Evolutionary conservation across 768 basidiomycete species (phyloP).

Genomic region (Calocybe gangraenosa): DNA sequence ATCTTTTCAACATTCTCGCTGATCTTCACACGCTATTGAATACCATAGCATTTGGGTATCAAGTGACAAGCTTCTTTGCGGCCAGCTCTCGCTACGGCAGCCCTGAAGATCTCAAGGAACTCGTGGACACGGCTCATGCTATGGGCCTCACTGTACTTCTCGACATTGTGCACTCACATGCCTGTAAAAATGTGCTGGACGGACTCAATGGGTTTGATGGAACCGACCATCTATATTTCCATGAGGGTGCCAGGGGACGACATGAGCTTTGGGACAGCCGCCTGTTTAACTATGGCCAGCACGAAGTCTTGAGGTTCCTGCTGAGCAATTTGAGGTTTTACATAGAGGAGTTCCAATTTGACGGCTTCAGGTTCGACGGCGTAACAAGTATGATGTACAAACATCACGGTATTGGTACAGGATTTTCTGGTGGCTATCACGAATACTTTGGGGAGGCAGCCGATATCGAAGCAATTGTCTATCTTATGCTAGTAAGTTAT

Average conservation of each 20-base stretch:
- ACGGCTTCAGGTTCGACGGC: conserved; percentile 98
- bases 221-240: conserved; percentile 97
- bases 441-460: conserved; percentile 91
- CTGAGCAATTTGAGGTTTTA: conserved; percentile 94
- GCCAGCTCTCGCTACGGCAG: conserved; percentile 94
- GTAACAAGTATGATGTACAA: conserved; percentile 99
- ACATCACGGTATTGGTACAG: conserved; percentile 96
- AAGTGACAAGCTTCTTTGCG: conserved; percentile 96
- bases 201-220: conserved; percentile 96
- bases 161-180: conserved; percentile 97
- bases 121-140: conserved; percentile 92
- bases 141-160: conserved; percentile 92
- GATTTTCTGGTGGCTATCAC: conserved; percentile 97
- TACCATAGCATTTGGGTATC: conserved; percentile 88
- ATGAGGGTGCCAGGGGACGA: conserved; percentile 83
- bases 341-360: conserved; percentile 93
- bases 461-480: conserved; percentile 88
- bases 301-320: conserved; percentile 94
- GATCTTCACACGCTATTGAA: too few species aligned
- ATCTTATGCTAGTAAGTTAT: conserved; percentile 90
- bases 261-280: conserved; percentile 99
- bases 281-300: conserved; percentile 92
- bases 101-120: conserved; percentile 93
- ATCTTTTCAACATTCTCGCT: neutral
- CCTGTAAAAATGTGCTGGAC: conserved; percentile 95